Conservation (phyloP, 2,329 filamentous ascomycete species). For the Epichloe glyceriae region DNA sequence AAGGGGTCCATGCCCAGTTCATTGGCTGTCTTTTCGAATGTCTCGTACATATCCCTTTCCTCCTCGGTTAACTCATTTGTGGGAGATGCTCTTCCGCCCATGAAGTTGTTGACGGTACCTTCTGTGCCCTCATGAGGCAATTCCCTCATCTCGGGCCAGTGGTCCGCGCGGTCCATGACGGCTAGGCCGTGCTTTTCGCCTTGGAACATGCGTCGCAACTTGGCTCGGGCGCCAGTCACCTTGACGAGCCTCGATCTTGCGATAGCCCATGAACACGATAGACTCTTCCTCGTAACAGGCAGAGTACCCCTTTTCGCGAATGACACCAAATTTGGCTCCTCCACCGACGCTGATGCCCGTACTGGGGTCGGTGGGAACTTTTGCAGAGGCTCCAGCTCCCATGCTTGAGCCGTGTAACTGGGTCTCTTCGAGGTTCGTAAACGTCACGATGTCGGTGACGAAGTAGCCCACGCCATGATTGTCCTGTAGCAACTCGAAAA, state of each 20-base stretch:
- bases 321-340: conserved; percentile 9
- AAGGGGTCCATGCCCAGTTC: conserved; percentile 8
- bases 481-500: conserved; percentile 13
- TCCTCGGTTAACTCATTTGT: conserved; percentile 3
- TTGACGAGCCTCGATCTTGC: conserved; percentile 15
- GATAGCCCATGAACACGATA: conserved; percentile 17
- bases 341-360: conserved; percentile 10
- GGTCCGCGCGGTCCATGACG: conserved; percentile 14
- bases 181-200: conserved; percentile 27
- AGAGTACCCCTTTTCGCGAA: conserved; percentile 12
- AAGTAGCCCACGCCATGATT: conserved; percentile 16
- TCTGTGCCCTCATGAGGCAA: conserved; percentile 12
- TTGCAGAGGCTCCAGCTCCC: conserved; percentile 8
- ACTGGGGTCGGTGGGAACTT: conserved; percentile 11
- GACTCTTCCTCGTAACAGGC: conserved; percentile 15
- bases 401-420: conserved; percentile 6
- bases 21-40: conserved; percentile 8
- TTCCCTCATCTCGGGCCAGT: conserved; percentile 16
- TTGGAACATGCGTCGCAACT: conserved; percentile 25
- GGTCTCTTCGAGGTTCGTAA: conserved; percentile 13
- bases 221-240: conserved; percentile 14
- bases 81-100: conserved; percentile 4
- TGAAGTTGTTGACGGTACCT: conserved; percentile 12
- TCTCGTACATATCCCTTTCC: background rate
- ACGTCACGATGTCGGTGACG: conserved; percentile 16